phyloP scores from a whole-genome alignment of 352 stramenopile genomes.

The Globisporangium carolinianum region DNA sequence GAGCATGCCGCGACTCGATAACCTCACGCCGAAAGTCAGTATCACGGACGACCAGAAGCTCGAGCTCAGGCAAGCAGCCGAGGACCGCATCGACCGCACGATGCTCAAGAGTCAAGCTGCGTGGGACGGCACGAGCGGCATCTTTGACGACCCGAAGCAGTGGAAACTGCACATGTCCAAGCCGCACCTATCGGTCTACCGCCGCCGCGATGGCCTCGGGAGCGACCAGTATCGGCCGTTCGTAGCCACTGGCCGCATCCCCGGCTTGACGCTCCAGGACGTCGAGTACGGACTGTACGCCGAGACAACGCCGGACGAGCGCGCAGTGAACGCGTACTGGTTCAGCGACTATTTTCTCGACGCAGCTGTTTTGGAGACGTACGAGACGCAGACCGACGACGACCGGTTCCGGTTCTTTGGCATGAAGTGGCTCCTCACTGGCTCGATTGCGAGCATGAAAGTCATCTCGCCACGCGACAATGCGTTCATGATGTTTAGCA shows the following conservation, averaged over 20 bases:
- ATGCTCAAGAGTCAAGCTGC: conserved; percentile 38
- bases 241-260: conserved; percentile 45
- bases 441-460: conserved; percentile 22
- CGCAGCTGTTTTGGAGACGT: conserved; percentile 51
- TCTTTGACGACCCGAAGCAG: conserved; percentile 50
- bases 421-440: conserved; percentile 67
- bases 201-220: conserved; percentile 2
- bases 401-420: conserved; percentile 70
- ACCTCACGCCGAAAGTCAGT: conserved; percentile 7
- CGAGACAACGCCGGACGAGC: conserved; percentile 65
- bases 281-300: conserved; percentile 64
- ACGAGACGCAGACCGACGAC: conserved; percentile 48
- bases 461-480: conserved; percentile 55
- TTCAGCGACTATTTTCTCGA: conserved; percentile 64
- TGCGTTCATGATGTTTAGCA: conserved; percentile 56
- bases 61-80: conserved; percentile 13
- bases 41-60: conserved; percentile 5
- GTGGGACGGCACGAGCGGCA: conserved; percentile 51
- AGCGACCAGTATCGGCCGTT: conserved; percentile 28
- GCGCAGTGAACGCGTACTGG: conserved; percentile 45
- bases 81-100: conserved; percentile 28
- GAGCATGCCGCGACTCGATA: conserved; percentile 4
- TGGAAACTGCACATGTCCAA: conserved; percentile 62
- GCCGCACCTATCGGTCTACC: conserved; percentile 44
- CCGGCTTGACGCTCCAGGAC: conserved; percentile 50